Evolutionary conservation across 2,329 filamentous ascomycete species (phyloP).

Genomic region (Penicillium hordei): DNA sequence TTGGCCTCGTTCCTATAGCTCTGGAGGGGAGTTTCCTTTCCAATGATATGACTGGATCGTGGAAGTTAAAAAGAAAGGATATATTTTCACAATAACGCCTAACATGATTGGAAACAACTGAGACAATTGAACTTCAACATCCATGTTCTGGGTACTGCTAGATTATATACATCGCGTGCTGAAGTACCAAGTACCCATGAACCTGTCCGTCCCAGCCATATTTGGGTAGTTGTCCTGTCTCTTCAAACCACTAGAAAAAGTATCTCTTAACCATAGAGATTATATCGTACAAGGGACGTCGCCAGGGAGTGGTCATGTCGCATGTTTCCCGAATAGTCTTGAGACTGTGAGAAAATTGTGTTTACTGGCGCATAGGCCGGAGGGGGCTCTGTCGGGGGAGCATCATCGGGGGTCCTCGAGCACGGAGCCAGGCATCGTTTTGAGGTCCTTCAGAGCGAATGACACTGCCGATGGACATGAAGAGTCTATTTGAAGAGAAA

Average conservation of each 20-base stretch:
- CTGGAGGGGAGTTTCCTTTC: not conserved
- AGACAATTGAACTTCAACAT: not conserved
- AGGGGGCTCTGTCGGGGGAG: conserved; percentile 49
- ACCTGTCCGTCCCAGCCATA: not conserved
- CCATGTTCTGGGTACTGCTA: conserved; percentile 6
- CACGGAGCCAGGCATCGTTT: conserved; percentile 71
- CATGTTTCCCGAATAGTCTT: conserved; percentile 18
- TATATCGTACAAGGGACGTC: conserved; percentile 35
- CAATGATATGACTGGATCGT: not conserved
- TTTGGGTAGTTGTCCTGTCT: not conserved
- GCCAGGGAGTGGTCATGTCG: conserved; percentile 23
- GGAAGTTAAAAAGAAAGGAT: not conserved
- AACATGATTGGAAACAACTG: not conserved
- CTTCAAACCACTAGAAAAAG: conserved; percentile 15
- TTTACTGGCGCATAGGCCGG: conserved; percentile 35
- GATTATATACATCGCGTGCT: conserved; percentile 10
- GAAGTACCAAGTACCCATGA: conserved; percentile 5
- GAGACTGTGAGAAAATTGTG: conserved; percentile 2
- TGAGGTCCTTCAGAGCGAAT: conserved; percentile 88
- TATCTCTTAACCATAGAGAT: conserved; percentile 15
- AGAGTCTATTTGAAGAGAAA: conserved; percentile 60
- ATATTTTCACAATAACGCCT: not conserved
- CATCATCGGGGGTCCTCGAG: conserved; percentile 73
- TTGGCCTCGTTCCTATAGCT: not conserved
- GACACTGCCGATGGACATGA: conserved; percentile 98